Evolutionary conservation across 1,139 yeast genomes (phyloP), one percentile per base, ranked within the genome.

Genomic region (Diutina siamensis): DNA sequence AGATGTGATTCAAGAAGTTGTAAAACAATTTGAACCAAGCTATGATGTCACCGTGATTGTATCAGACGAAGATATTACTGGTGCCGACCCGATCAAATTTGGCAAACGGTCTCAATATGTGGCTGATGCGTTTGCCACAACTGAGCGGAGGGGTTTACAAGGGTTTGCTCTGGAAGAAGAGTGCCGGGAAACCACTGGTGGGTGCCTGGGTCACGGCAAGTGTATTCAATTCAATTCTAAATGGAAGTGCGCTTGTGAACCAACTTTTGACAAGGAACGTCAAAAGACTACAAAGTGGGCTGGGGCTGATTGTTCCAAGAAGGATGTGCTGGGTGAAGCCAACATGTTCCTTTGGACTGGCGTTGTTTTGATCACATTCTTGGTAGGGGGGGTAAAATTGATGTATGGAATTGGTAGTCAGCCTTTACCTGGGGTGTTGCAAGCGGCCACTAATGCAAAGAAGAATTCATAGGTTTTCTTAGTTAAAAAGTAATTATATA

Each of bases 271-370:
- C 57, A 59, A 67, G 52, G 63, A 65, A 44, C 62, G 61, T 34
- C 64, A 68, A 46, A 68, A 68, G 51, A 80, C 87, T 27, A 77
- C 81, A 41, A 62, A 65, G 50, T 83, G 87, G 86, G 73, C 80
- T 2, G 92, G 92, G 31, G 60, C 56, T 48, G 77, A 78, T 50
- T 83, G 92, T 61, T 68, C 74, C 53, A 80, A 82, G 68, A 71
- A 68, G 56, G 88, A 83, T 55, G 71, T 81, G 48, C 71, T 83
- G 40, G 69, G 75, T 1, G 78, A 78, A 58, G 79, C 83, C 51
- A 76, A 82, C 55, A 67, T 83, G 55, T 70, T 83, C 53, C 71
- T 82, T 52, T 82, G 89, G 87, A 71, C 85, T 2, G 62, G 73
- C 8, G 52, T 82, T 20, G 73, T 71, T 2, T 60, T 80, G 45